These are phyloP conservation scores for Colletotrichum sp. DNA, from an alignment of 2,329 filamentous ascomycete species.

Conservation along the genomic window DNA sequence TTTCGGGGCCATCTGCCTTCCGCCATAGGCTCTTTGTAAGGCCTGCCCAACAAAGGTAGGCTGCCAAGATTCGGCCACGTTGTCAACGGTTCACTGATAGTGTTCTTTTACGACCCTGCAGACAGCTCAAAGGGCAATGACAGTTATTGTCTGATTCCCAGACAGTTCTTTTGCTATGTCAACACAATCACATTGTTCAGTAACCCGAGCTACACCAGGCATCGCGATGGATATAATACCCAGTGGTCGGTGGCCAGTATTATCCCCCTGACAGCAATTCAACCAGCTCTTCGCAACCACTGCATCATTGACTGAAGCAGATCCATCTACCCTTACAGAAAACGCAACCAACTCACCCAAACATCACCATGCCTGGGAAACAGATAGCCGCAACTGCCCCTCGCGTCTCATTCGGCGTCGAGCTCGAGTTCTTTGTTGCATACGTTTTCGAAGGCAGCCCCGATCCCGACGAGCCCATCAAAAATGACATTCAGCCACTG, in stretches of 20 bases:
- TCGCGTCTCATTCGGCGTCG: slow-evolving; percentile 31
- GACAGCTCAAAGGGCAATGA: neutral
- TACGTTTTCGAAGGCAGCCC: slow-evolving; percentile 8
- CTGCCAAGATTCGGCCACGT: neutral
- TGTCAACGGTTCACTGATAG: neutral
- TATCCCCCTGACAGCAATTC: neutral
- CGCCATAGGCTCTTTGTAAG: neutral
- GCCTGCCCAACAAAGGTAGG: neutral
- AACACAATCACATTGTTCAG: neutral
- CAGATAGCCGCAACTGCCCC: slow-evolving; percentile 6
- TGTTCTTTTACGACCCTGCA: neutral
- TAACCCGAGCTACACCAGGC: neutral
- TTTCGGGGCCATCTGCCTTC: neutral
- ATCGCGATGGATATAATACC: neutral
- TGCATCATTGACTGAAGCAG: slow-evolving; percentile 4
- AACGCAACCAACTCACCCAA: neutral
- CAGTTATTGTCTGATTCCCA: neutral
- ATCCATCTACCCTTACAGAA: neutral
- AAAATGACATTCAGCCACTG: slow-evolving; percentile 26
- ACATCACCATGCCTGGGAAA: neutral
- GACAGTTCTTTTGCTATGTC: neutral
- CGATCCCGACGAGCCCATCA: slow-evolving; percentile 26
- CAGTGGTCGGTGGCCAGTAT: neutral
- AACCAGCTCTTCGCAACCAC: neutral
- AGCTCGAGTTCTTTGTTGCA: slow-evolving; percentile 28